Evolutionary conservation across 2,329 filamentous ascomycete genomes (phyloP).

Genomic region (Aspergillus tamarii): DNA sequence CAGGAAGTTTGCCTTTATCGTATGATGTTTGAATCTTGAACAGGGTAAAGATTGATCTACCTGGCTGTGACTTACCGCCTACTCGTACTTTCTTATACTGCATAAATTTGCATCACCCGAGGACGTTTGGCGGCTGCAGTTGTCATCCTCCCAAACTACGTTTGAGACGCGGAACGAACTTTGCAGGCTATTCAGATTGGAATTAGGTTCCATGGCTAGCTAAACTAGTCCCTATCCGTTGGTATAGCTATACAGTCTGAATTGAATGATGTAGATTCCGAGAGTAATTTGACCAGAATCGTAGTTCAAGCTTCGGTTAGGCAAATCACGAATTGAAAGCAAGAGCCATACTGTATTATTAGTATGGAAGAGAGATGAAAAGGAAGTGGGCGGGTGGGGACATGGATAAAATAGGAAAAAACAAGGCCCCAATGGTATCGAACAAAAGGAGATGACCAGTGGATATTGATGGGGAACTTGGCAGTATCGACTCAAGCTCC

Average conservation of each 20-base stretch:
- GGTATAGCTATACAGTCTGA: neutral
- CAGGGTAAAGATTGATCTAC: constrained; percentile 12
- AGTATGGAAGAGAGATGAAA: neutral
- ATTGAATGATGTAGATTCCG: neutral
- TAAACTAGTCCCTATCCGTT: neutral
- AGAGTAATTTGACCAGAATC: neutral
- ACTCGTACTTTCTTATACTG: constrained; percentile 5
- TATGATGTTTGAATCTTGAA: neutral
- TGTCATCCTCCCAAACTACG: constrained; percentile 12
- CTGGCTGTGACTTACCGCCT: constrained; percentile 20
- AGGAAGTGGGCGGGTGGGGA: neutral
- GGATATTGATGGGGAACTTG: constrained; percentile 3
- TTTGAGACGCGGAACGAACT: constrained; percentile 6
- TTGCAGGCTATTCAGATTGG: neutral
- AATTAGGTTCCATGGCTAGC: neutral
- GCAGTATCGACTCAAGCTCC: constrained; percentile 14
- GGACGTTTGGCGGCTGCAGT: constrained; percentile 7
- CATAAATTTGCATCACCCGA: constrained; percentile 15
- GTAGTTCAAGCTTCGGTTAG: neutral
- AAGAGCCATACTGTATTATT: neutral
- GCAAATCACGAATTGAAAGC: neutral
- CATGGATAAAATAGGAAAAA: neutral
- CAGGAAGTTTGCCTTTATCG: neutral
- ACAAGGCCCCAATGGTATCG: neutral
- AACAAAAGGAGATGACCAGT: neutral